Percentiles rank a stretch among this genome's conserved stretches.
phyloP scores from a whole-genome alignment of 78 protist genomes.

The Dictyostelium brefeldianum region DNA sequence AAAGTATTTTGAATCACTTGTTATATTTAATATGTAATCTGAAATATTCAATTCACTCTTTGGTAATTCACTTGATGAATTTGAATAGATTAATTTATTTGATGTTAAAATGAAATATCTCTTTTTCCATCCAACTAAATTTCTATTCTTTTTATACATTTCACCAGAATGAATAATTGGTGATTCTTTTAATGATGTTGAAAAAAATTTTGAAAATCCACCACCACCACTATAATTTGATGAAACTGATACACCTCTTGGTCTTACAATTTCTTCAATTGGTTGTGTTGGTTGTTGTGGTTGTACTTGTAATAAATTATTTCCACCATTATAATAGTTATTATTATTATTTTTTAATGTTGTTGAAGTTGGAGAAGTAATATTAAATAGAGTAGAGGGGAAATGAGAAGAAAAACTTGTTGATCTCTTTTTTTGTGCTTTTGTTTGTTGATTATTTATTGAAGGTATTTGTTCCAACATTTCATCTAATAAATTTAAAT shows the following conservation, averaged over 20 bases:
- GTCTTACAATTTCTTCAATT: no score
- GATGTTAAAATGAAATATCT: constrained; percentile 49
- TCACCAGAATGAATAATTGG: constrained; percentile 65
- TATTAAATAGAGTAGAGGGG: no score
- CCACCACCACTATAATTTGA: background rate
- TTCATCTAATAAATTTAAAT: background rate
- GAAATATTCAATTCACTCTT: background rate
- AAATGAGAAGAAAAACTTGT: background rate
- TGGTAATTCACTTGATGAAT: constrained; percentile 12
- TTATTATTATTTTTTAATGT: background rate
- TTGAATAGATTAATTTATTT: constrained; percentile 16
- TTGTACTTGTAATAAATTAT: background rate
- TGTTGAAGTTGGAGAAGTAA: background rate
- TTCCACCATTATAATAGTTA: background rate
- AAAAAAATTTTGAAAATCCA: background rate
- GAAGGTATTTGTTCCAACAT: background rate
- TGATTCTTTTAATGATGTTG: constrained; percentile 15
- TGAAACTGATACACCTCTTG: background rate
- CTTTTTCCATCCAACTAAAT: constrained; percentile 50
- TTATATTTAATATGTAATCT: constrained; percentile 24
- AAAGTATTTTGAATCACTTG: background rate
- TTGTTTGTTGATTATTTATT: background rate
- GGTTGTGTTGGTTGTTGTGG: background rate
- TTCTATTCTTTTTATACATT: constrained; percentile 66
- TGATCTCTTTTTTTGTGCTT: background rate